Evolutionary conservation across 169 alveolate genomes (phyloP).

Genomic region (Toxoplasma gondii): DNA sequence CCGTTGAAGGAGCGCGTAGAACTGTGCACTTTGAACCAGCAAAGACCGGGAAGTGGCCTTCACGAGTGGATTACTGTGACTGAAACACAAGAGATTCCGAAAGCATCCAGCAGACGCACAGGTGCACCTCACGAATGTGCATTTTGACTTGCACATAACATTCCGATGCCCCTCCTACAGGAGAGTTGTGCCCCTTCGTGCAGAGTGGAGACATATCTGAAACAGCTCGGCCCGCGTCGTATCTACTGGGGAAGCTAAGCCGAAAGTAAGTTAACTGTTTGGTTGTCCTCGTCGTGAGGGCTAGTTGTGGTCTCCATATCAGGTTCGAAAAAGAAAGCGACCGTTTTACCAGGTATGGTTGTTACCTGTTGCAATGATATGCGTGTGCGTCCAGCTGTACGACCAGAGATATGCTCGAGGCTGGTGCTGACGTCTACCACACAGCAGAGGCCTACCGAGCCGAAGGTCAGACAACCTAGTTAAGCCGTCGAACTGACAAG

Average conservation of each 20-base stretch:
- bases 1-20: neutral
- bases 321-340: conserved; percentile 14
- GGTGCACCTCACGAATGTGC: neutral
- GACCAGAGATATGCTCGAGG: conserved; percentile 23
- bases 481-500: neutral
- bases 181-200: conserved; percentile 20
- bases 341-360: neutral
- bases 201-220: neutral
- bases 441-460: neutral
- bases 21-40: conserved; percentile 36
- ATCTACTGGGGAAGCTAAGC: neutral
- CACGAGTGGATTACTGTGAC: conserved; percentile 31
- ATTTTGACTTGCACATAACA: neutral
- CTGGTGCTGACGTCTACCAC: conserved; percentile 35
- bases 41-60: conserved; percentile 28
- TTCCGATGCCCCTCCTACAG: neutral
- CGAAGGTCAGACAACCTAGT: neutral
- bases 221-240: conserved; percentile 6
- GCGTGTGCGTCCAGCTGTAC: neutral
- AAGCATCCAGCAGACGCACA: neutral
- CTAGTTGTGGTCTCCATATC: neutral
- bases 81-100: neutral
- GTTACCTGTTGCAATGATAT: neutral
- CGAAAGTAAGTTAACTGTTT: neutral
- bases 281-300: neutral